These are phyloP conservation scores for Adenanthera pavonina DNA, from an alignment of 306 rosid genomes.

Conservation along the genomic window DNA sequence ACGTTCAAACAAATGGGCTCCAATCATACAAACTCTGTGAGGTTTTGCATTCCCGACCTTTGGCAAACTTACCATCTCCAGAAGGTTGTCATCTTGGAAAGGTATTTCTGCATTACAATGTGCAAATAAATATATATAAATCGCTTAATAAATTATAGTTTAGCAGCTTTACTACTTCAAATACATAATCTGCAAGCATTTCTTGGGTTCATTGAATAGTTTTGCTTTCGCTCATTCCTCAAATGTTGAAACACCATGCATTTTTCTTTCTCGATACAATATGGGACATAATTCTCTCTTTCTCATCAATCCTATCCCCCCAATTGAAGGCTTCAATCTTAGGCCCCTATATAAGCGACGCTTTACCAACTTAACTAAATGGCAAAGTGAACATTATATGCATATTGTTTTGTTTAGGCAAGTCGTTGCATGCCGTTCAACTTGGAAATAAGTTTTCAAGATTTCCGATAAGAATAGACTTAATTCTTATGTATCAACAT, in stretches of 20 bases:
- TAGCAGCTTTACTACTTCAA: not conserved
- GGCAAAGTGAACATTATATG: too few species aligned
- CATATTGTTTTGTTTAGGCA: too few species aligned
- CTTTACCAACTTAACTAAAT: not conserved
- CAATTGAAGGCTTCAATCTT: not conserved
- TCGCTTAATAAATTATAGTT: not conserved
- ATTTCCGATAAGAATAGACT: too few species aligned
- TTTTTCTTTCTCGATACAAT: too few species aligned
- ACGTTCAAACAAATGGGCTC: conserved; percentile 66
- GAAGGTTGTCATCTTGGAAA: conserved; percentile 75
- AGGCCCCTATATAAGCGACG: not conserved
- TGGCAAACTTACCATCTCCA: conserved; percentile 80
- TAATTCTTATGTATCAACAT: too few species aligned
- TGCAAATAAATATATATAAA: not conserved
- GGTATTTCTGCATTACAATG: conserved; percentile 49
- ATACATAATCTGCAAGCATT: not conserved
- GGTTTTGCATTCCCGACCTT: conserved; percentile 87
- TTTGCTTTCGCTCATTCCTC: not conserved
- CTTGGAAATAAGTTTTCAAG: too few species aligned
- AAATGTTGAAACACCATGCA: not conserved
- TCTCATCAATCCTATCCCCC: too few species aligned
- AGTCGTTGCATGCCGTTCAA: too few species aligned
- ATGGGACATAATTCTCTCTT: too few species aligned
- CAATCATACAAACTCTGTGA: conserved; percentile 73
- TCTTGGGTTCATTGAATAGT: not conserved